Evolutionary conservation across 2,329 filamentous ascomycete species (phyloP).

Genomic region (Rhytidhysteron rufulum): DNA sequence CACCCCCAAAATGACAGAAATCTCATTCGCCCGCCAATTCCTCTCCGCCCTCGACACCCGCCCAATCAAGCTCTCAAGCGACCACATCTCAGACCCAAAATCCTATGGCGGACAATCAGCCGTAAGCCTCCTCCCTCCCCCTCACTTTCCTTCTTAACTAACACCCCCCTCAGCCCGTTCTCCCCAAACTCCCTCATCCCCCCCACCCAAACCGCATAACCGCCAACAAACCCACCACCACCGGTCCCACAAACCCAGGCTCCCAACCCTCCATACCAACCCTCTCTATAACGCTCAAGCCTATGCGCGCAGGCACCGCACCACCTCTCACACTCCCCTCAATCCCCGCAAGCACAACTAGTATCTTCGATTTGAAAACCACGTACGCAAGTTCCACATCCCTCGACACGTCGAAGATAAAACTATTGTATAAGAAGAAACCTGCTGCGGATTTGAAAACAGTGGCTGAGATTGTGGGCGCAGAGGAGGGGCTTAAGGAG

Average conservation of each 20-base stretch:
- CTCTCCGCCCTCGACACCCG: slow-evolving; percentile 74
- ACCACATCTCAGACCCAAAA: slow-evolving; percentile 85
- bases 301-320: slow-evolving; percentile 61
- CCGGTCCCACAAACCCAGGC: slow-evolving; percentile 29
- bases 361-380: slow-evolving; percentile 73
- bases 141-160: slow-evolving; percentile 16
- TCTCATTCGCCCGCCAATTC: slow-evolving; percentile 79
- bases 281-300: slow-evolving; percentile 63
- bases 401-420: slow-evolving; percentile 66
- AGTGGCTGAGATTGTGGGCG: slow-evolving; percentile 65
- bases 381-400: slow-evolving; percentile 61
- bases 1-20: slow-evolving; percentile 51
- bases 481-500: slow-evolving; percentile 46
- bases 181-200: slow-evolving; percentile 62
- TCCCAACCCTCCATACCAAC: slow-evolving; percentile 32
- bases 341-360: slow-evolving; percentile 63
- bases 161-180: slow-evolving; percentile 57
- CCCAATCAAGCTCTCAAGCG: slow-evolving; percentile 75
- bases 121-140: slow-evolving; percentile 50
- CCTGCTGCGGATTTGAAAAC: slow-evolving; percentile 75
- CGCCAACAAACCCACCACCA: slow-evolving; percentile 41
- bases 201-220: slow-evolving; percentile 47
- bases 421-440: slow-evolving; percentile 83
- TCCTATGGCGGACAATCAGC: slow-evolving; percentile 72
- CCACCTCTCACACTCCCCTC: slow-evolving; percentile 61